Percentiles rank a stretch among this genome's conserved stretches.
phyloP scores from a whole-genome alignment of 495 filamentous ascomycete genomes.

The Cudoniella acicularis region DNA sequence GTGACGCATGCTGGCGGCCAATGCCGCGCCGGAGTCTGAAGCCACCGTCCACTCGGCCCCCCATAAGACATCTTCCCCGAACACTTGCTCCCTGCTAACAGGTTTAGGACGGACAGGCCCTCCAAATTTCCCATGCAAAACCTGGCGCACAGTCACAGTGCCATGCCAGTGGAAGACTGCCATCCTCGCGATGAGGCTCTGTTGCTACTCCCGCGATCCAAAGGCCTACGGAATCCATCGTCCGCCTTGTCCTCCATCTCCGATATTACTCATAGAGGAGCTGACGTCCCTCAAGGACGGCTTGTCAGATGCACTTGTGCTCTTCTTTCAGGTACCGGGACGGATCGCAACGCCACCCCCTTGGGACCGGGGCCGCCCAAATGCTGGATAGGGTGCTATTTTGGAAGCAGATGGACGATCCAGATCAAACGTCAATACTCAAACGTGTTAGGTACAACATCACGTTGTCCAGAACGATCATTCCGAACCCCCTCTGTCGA shows the following conservation, averaged over 20 bases:
- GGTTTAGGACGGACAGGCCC: too few relatives aligned
- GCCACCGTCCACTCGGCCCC: background rate
- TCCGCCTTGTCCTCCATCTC: background rate
- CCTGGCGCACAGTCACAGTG: background rate
- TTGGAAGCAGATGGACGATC: background rate
- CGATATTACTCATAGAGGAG: background rate
- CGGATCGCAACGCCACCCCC: background rate
- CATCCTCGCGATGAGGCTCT: background rate
- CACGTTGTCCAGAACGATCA: too few relatives aligned
- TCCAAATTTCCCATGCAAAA: background rate
- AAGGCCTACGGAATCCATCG: too few relatives aligned
- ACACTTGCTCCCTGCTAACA: background rate
- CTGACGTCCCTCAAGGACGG: too few relatives aligned
- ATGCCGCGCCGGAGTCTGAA: background rate
- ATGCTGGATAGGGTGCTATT: background rate
- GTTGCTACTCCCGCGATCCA: too few relatives aligned
- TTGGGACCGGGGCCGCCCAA: background rate
- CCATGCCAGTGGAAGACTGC: background rate
- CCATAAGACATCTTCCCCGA: background rate
- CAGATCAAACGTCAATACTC: background rate
- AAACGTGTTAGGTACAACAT: background rate
- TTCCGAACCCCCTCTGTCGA: too few relatives aligned
- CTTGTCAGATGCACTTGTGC: background rate
- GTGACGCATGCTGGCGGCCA: background rate
- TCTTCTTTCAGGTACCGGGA: background rate